Percentiles rank a stretch among this genome's conserved stretches.
Evolutionary conservation across 139 green algal species (phyloP).

Genomic region (Chlamydomonas incerta): DNA sequence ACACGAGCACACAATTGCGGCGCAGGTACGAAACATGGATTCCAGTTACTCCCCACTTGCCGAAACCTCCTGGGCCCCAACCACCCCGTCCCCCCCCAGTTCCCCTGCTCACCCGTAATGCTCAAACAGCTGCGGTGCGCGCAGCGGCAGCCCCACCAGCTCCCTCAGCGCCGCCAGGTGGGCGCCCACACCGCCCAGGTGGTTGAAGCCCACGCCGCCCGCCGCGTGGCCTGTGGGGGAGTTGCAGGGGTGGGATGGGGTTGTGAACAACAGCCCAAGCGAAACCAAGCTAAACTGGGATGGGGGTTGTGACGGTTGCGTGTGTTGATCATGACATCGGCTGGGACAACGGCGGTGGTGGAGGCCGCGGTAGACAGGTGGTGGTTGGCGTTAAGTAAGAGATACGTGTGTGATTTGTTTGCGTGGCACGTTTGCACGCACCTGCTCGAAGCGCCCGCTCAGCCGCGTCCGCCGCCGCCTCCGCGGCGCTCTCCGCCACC

Average conservation of each 20-base stretch:
- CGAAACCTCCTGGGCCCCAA: background rate
- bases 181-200: slow-evolving; percentile 60
- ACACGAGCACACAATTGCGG: no score
- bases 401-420: no score
- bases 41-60: no score
- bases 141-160: slow-evolving; percentile 67
- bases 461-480: slow-evolving; percentile 52
- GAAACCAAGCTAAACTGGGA: no score
- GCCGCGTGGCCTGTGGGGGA: slow-evolving; percentile 25
- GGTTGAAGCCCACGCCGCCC: slow-evolving; percentile 15
- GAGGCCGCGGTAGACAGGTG: no score
- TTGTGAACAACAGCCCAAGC: no score
- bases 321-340: no score
- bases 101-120: slow-evolving; percentile 22
- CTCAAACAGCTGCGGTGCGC: slow-evolving; percentile 56
- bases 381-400: no score
- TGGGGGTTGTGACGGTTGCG: no score
- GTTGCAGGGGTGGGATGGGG: background rate
- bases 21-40: no score
- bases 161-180: slow-evolving; percentile 53
- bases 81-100: background rate
- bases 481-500: slow-evolving; percentile 33
- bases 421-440: no score
- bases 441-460: slow-evolving; percentile 50
- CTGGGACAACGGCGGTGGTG: no score